Evolutionary conservation across 169 alveolate species (phyloP), one percentile per base, ranked within the genome.

Genomic region (Cystoisospora suis): DNA sequence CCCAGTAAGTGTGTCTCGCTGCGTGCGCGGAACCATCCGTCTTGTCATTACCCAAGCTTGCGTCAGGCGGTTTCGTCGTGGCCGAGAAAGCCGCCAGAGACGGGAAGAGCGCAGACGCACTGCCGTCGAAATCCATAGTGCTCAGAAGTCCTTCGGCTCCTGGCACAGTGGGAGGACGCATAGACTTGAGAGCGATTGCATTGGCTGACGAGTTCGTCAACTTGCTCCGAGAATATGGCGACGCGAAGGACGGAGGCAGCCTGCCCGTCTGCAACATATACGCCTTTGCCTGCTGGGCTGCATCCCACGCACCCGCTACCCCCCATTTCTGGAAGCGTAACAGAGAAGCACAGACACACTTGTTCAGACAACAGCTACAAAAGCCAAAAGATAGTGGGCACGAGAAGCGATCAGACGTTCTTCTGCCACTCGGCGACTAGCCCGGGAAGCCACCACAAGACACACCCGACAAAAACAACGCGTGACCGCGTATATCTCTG

Each of bases 241-340:
- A 85, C 20, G 90, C 90, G 36, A 85, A 85, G 61, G 72, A 85
- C 3, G 90, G 90, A 27, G 90, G 90, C 59, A 85, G 69, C 4
- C 81, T 12, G 7, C 90, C 90, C 6, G 90, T 85, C 59, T 85
- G 80, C 81, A 59, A 29, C 90, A 85, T 85, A 65, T 53, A 85
- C 17, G 90, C 90, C 44, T 61, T 58, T 47, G 90, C 90, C 69
- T 85, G 80, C 46, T 70, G 80, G 17, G 90, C 90, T 3, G 90
- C 90, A 6, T 58, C 90, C 90, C 90, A 85, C 45, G 90, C 90
- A 12, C 90, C 90, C 3, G 90, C 58, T 2, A 47, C 80, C 34
- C 90, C 90, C 90, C 90, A 85, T 29, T 85, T 85, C 90, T 85
- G 90, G 70, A n/a, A 23, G 56, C 4, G 38, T 1, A 27, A 23